Evolutionary conservation across 768 basidiomycete genomes (phyloP).

Genomic region (Multifurca ochricompacta): DNA sequence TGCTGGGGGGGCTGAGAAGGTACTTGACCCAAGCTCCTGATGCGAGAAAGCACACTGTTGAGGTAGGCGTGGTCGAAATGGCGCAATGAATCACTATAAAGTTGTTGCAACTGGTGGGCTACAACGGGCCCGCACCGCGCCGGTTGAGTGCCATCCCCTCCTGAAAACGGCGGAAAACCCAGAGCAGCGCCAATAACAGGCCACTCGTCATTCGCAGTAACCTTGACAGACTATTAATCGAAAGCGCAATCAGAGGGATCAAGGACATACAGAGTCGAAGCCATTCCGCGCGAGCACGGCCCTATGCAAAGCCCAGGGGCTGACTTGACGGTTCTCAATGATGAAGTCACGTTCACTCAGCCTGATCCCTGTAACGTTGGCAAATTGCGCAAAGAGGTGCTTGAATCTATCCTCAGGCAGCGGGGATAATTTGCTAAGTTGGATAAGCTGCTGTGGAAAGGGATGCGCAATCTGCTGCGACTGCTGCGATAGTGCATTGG

Average conservation of each 20-base stretch:
- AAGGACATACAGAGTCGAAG: conserved; percentile 1
- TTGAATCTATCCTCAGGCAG: conserved; percentile 11
- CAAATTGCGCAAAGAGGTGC: background rate
- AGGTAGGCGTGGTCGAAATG: conserved; percentile 11
- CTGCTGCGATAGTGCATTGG: conserved; percentile 3
- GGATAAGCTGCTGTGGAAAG: background rate
- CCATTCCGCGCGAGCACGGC: conserved; percentile 1
- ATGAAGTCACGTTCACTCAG: conserved; percentile 2
- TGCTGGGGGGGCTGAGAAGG: background rate
- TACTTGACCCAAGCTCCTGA: background rate
- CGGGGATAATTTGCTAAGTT: background rate
- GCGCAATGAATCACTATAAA: conserved; percentile 2
- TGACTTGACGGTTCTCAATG: background rate
- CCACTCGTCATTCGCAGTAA: conserved; percentile 10
- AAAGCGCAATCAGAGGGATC: background rate
- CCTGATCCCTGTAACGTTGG: background rate
- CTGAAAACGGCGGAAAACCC: conserved; percentile 1
- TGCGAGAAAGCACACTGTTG: background rate
- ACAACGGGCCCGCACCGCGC: background rate
- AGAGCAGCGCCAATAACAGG: conserved; percentile 1
- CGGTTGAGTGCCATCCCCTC: background rate
- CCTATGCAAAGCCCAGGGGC: conserved; percentile 5
- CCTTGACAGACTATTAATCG: background rate
- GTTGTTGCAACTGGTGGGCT: conserved; percentile 2
- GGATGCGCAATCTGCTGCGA: background rate